Base-by-base conservation (phyloP, 176 grass and related monocot species). In the Eragrostis nindensis region DNA sequence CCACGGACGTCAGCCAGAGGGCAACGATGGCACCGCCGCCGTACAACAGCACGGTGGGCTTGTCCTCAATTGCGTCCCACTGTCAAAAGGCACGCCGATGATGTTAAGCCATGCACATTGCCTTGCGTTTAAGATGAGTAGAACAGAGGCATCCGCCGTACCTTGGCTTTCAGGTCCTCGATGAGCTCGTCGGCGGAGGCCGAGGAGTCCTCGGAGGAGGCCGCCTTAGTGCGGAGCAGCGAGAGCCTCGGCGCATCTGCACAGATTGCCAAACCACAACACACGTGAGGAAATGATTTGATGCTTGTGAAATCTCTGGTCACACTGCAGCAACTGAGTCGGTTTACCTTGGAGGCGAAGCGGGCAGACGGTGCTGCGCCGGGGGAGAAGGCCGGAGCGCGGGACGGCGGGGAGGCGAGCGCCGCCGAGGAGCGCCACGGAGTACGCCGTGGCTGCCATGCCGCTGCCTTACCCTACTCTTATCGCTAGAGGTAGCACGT, bases 41-140 rank as follows among this genome's bases (percentile, higher is more conserved):
- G 76, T 99, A 99, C 76, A 99, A 83, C 66, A 99, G 78, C n/a
- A 88, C 89, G 27, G 96, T 95, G 47, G 96, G 94, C 86, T 99
- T 99, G 75, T 99, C 90, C 82, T 99, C 96, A 42, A 99, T 65
- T 21, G 84, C 86, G 60, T 99, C 92, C 96, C 96, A 99, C 96
- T 99, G 71, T n/a, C 48, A 70, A 36, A 66, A 11, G 22, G 6
- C 8, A 19, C 14, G 56, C 66, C 57, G 24, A 61, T 27, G 57
- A 61, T 1, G 57, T 61, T 3, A 61, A 61, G 13, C 57, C 13
- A 61, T 27, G 57, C 86, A 70, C 80, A 75, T 72, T 66, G 24
- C 14, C 29, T 44, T 42, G 44, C 15, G 17, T 17, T 59, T 18
- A 38, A 9, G 13, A 0, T 9, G 42, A 6, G 42, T 44, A 1